These are phyloP conservation scores for Torulaspora franciscae DNA, from an alignment of 805 yeast species.

Conservation along the genomic window DNA sequence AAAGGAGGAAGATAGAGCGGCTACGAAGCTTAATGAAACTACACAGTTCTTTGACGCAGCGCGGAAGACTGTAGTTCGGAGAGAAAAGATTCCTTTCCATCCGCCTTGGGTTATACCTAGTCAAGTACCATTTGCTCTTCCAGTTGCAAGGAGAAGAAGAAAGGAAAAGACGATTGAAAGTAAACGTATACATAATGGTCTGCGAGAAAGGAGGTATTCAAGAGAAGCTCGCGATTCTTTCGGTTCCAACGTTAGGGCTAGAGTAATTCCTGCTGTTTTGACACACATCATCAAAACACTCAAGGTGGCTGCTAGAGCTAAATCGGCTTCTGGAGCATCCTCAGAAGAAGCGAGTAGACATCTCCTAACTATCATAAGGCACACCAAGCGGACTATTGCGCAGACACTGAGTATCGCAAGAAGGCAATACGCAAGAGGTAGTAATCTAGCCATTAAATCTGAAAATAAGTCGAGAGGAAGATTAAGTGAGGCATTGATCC, in stretches of 20 bases:
- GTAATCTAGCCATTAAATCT: slow-evolving; percentile 13
- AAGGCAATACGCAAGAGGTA: slow-evolving; percentile 10
- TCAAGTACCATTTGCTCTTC: slow-evolving; percentile 32
- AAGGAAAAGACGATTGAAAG: slow-evolving; percentile 11
- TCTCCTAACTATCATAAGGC: slow-evolving; percentile 29
- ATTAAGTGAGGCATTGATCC: slow-evolving; percentile 3
- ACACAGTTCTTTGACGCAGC: slow-evolving; percentile 13
- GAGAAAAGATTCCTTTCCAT: slow-evolving; percentile 31
- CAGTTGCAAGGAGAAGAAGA: slow-evolving; percentile 29
- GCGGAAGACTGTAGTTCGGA: slow-evolving; percentile 27
- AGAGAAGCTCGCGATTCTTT: slow-evolving; percentile 7
- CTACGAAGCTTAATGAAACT: not conserved
- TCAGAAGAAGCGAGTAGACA: slow-evolving; percentile 33
- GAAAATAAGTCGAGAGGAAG: slow-evolving; percentile 10
- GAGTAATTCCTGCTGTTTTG: slow-evolving; percentile 27
- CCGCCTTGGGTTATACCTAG: slow-evolving; percentile 35
- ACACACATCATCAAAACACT: slow-evolving; percentile 33
- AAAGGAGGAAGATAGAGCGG: slow-evolving; percentile 2
- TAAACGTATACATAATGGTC: slow-evolving; percentile 1
- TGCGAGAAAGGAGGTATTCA: not conserved
- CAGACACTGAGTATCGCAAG: slow-evolving; percentile 23
- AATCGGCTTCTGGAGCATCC: slow-evolving; percentile 34
- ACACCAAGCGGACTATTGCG: slow-evolving; percentile 31
- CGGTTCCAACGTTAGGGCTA: slow-evolving; percentile 15
- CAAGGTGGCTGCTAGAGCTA: slow-evolving; percentile 34